Evolutionary conservation across 495 filamentous ascomycete genomes (phyloP), one percentile per base, ranked within the genome.

Genomic region (Penicillium cinerascens): DNA sequence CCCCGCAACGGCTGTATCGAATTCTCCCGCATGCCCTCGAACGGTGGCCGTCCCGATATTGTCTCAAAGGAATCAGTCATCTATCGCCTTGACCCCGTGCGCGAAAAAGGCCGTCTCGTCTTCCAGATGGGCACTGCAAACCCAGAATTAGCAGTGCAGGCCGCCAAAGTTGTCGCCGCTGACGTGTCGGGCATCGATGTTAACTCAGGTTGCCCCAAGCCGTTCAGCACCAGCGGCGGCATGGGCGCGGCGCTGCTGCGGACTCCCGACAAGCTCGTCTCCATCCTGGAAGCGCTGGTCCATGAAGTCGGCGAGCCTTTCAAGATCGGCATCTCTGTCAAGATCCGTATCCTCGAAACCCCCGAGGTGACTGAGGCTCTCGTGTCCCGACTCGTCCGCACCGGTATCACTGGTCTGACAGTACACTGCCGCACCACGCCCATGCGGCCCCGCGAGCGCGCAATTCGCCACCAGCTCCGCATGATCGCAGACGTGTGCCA

Each of bases 161-260:
- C 92, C 1, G 91, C 91, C 1, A 82, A 82, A 52, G 63, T 96
- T 6, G 87, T 98, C 9, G 95, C 90, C 0, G 77, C 70, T 4
- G 87, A 97, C 69, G 92, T 97, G 0, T 84, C 85, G 0, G 93
- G 95, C 36, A 97, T 98, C 52, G 93, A 97, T 67, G 86, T 98
- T 49, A 98, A 98, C 73, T 89, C 92, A 5, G 93, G 93, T 5
- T 98, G 93, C 68, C 93, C 93, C 0, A 98, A 97, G 70, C 91
- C 95, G 3, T 98, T 98, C 69, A 90, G 85, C 55, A 95, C 91
- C 10, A 78, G 76, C 50, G 87, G 89, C 33, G 95, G 93, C 35
- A 98, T 97, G 93, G 95, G 95, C 25, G 93, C 95, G 0, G 93
- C 91, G 3, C 72, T 98, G 18, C 77, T 98, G 15, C 78, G 80